Conservation (phyloP, 1,284 basidiomycete genomes). For the Ceratobasidium sp. region DNA sequence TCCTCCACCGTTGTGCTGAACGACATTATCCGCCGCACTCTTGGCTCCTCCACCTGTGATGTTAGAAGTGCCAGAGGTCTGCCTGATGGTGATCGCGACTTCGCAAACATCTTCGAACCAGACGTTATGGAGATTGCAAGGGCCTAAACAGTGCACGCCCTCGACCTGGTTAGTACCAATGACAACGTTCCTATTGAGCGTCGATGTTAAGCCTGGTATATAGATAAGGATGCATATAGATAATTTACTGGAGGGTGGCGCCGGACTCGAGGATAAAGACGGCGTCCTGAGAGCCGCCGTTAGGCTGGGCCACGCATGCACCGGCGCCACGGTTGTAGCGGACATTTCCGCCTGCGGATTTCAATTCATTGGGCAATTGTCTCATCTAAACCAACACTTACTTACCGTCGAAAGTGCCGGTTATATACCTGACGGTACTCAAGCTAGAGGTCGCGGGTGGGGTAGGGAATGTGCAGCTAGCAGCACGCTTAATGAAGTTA, state of each 20-base stretch:
- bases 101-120: conserved; percentile 46
- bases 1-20: conserved; percentile 44
- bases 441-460: no score
- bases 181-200: conserved; percentile 55
- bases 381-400: no score
- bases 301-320: not conserved
- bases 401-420: no score
- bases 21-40: conserved; percentile 38
- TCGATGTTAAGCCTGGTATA: not conserved
- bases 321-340: not conserved
- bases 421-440: no score
- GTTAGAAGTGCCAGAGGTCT: conserved; percentile 17
- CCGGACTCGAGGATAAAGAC: conserved; percentile 14
- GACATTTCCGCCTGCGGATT: not conserved
- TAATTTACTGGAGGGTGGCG: conserved; percentile 12
- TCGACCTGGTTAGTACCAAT: conserved; percentile 62
- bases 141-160: conserved; percentile 62
- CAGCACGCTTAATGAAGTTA: no score
- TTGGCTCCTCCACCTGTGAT: conserved; percentile 46
- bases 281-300: not conserved
- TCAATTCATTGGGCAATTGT: not conserved
- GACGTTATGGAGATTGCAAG: conserved; percentile 58
- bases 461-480: no score
- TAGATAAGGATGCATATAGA: conserved; percentile 50
- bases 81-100: conserved; percentile 47